phyloP scores from a whole-genome alignment of 768 basidiomycete species.

The Naganishia antarctica region DNA sequence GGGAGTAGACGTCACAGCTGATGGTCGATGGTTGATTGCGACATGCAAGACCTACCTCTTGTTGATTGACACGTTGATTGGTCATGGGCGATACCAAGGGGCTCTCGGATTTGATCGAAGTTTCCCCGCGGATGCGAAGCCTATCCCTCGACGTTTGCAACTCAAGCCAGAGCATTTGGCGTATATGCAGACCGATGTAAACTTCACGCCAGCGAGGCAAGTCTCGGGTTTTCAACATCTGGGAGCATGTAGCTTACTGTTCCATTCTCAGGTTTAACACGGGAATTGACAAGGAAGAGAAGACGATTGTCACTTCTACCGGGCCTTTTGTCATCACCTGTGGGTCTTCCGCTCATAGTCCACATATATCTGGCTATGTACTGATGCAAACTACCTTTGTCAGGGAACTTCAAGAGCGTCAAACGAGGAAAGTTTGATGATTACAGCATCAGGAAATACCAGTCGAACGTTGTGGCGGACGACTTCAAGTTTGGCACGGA shows the following conservation, averaged over 20 bases:
- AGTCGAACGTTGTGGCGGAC: constrained; percentile 90
- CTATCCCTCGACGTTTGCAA: constrained; percentile 79
- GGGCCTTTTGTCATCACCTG: constrained; percentile 90
- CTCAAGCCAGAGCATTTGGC: constrained; percentile 86
- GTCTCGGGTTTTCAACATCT: constrained; percentile 19
- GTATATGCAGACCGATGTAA: constrained; percentile 81
- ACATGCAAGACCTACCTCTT: constrained; percentile 91
- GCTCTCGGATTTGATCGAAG: constrained; percentile 84
- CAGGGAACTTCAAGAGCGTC: constrained; percentile 84
- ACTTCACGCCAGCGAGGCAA: constrained; percentile 89
- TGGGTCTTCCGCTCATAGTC: constrained; percentile 30
- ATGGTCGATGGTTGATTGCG: constrained; percentile 90
- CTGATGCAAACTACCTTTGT: background rate
- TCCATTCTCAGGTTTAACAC: constrained; percentile 71
- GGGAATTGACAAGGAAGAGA: constrained; percentile 80
- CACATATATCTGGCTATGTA: background rate
- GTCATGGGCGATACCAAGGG: constrained; percentile 77
- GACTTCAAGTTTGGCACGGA: constrained; percentile 97
- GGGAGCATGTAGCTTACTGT: constrained; percentile 11
- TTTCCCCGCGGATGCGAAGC: constrained; percentile 92
- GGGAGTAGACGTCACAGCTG: constrained; percentile 88
- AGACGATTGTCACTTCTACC: constrained; percentile 89
- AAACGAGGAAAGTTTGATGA: constrained; percentile 85
- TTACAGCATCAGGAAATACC: constrained; percentile 93
- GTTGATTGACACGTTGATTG: constrained; percentile 90